Percentiles rank a stretch among this genome's conserved stretches.
phyloP scores from a whole-genome alignment of 352 stramenopile species.

The Phytophthora pisi region DNA sequence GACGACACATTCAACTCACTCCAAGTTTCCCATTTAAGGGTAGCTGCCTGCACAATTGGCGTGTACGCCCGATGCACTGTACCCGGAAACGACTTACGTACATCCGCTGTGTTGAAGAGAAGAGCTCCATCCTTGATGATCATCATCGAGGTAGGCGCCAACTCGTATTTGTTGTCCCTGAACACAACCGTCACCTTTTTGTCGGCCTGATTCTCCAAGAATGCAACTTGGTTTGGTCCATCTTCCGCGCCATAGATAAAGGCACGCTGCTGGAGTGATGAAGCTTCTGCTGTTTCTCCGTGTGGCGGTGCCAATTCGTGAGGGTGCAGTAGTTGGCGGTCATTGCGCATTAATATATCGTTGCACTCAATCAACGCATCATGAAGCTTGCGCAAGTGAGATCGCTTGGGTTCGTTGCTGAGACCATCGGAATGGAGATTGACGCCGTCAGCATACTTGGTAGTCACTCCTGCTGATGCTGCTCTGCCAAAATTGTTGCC shows the following conservation, averaged over 20 bases:
- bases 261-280: constrained; percentile 41
- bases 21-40: constrained; percentile 58
- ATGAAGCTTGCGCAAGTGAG: constrained; percentile 67
- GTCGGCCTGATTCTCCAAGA: constrained; percentile 60
- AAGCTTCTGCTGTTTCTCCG: constrained; percentile 3
- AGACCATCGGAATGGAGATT: constrained; percentile 71
- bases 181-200: constrained; percentile 42
- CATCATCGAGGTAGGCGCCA: constrained; percentile 51
- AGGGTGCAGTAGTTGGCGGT: constrained; percentile 58
- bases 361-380: constrained; percentile 63
- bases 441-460: constrained; percentile 73
- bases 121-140: constrained; percentile 48
- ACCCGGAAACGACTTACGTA: constrained; percentile 50
- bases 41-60: constrained; percentile 36
- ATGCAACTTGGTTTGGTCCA: constrained; percentile 39
- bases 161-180: constrained; percentile 36
- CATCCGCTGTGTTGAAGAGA: constrained; percentile 65
- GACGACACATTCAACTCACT: constrained; percentile 47
- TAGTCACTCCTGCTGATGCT: constrained; percentile 67
- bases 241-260: constrained; percentile 51
- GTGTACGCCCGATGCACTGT: constrained; percentile 48
- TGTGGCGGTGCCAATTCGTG: constrained; percentile 25
- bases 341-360: constrained; percentile 48
- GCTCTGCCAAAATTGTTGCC: constrained; percentile 77
- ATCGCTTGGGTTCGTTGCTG: constrained; percentile 76